Conservation (phyloP, 495 filamentous ascomycete species). For the Xylaria bambusicola region DNA sequence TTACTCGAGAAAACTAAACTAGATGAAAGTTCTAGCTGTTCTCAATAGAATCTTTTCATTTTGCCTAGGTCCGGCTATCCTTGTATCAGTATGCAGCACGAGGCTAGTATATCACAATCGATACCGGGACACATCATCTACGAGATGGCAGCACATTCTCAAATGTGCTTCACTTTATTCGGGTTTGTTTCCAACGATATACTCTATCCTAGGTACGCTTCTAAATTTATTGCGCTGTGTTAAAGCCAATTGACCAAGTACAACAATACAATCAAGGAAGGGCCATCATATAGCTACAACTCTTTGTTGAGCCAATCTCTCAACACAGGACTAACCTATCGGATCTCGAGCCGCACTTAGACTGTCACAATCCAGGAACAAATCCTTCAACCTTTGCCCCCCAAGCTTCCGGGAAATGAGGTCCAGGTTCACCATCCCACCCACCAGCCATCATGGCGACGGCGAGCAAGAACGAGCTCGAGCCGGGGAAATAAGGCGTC, state of each 20-base stretch:
- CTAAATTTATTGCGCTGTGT: no score
- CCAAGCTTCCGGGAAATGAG: slow-evolving; percentile 49
- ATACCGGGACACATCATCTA: no score
- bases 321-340: no score
- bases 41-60: background rate
- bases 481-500: slow-evolving; percentile 58
- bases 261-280: no score
- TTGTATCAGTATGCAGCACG: no score
- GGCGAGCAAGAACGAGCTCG: slow-evolving; percentile 49
- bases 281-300: background rate
- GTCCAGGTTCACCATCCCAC: slow-evolving; percentile 49
- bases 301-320: background rate
- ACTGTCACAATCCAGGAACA: slow-evolving; percentile 29
- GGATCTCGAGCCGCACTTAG: background rate
- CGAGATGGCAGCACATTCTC: no score
- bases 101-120: no score
- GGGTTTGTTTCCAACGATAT: no score
- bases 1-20: background rate
- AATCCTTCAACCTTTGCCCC: slow-evolving; percentile 52
- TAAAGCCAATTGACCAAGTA: no score
- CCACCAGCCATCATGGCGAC: slow-evolving; percentile 59
- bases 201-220: no score
- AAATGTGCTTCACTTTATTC: no score
- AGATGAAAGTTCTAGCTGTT: background rate
- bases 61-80: background rate